Conservation (phyloP, 805 yeast genomes). For the Brettanomyces bruxellensis region DNA sequence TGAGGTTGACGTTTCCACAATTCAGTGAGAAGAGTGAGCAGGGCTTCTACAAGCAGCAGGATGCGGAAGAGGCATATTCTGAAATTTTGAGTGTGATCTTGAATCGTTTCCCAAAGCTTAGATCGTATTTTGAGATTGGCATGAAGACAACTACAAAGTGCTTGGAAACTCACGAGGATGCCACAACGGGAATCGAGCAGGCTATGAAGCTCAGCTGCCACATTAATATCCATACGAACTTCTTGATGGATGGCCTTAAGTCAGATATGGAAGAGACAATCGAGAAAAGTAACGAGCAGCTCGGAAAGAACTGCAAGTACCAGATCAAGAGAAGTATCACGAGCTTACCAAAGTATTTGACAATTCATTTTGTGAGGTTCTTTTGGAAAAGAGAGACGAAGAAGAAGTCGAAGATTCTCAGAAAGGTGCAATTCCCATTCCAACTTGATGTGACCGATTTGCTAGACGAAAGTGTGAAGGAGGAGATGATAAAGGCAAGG, state of each 20-base stretch:
- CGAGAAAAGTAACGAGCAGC: slow-evolving; percentile 65
- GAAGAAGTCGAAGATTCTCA: slow-evolving; percentile 85
- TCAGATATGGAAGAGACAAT: slow-evolving; percentile 67
- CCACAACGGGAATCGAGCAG: slow-evolving; percentile 38
- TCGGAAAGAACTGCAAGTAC: slow-evolving; percentile 65
- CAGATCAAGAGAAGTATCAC: slow-evolving; percentile 53
- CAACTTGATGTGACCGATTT: slow-evolving; percentile 83
- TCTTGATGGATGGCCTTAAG: slow-evolving; percentile 74
- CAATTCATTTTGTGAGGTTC: slow-evolving; percentile 89
- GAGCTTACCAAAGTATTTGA: slow-evolving; percentile 76
- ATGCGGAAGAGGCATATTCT: slow-evolving; percentile 96
- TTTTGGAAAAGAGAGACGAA: slow-evolving; percentile 91
- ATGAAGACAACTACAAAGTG: slow-evolving; percentile 60
- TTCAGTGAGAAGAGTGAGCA: slow-evolving; percentile 68
- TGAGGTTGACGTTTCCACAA: slow-evolving; percentile 74
- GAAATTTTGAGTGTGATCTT: slow-evolving; percentile 54
- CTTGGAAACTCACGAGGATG: slow-evolving; percentile 39
- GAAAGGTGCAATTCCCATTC: slow-evolving; percentile 92
- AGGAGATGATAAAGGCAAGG: slow-evolving; percentile 58
- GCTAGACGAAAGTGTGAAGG: slow-evolving; percentile 68
- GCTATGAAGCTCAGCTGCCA: slow-evolving; percentile 81
- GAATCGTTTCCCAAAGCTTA: slow-evolving; percentile 40
- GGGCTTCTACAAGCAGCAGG: slow-evolving; percentile 88
- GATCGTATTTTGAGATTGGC: slow-evolving; percentile 52
- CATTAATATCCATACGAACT: slow-evolving; percentile 77